A percentile compares a stretch with the other conserved stretches of the same genome.
Evolutionary conservation across 768 basidiomycete genomes (phyloP).

Genomic region (Sutorius australiensis): DNA sequence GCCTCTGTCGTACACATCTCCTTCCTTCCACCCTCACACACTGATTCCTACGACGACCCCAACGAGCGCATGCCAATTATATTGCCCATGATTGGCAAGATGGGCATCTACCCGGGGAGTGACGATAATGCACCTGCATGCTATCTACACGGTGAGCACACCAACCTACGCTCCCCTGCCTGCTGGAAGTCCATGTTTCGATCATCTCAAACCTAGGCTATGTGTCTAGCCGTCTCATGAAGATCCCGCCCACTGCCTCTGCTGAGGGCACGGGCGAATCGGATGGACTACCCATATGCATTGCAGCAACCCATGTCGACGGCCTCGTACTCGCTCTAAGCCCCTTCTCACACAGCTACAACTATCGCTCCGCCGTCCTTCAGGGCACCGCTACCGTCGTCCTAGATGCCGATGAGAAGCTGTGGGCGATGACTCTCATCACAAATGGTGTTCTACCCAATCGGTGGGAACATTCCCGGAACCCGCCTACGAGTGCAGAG

Average conservation of each 20-base stretch:
- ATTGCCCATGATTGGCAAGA: constrained; percentile 26
- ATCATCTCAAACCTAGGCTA: constrained; percentile 12
- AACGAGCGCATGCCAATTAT: constrained; percentile 17
- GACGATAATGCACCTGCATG: constrained; percentile 10
- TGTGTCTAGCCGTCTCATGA: constrained; percentile 26
- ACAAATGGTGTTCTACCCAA: constrained; percentile 22
- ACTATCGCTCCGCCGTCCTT: constrained; percentile 24
- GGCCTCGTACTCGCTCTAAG: constrained; percentile 22
- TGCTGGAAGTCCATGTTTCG: background rate
- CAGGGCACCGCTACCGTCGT: constrained; percentile 18
- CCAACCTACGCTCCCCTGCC: rapidly evolving
- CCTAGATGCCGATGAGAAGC: constrained; percentile 18
- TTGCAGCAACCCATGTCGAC: constrained; percentile 25
- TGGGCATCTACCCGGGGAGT: constrained; percentile 15
- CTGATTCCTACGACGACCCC: constrained; percentile 9
- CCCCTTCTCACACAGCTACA: constrained; percentile 26
- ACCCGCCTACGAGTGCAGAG: constrained; percentile 19
- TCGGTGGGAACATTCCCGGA: constrained; percentile 21
- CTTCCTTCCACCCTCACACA: constrained; percentile 18
- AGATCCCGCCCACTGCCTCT: constrained; percentile 9
- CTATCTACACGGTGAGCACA: constrained; percentile 22
- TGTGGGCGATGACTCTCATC: constrained; percentile 23
- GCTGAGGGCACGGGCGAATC: background rate
- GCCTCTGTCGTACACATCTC: constrained; percentile 24
- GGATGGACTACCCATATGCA: constrained; percentile 16